phyloP scores from a whole-genome alignment of 1,284 basidiomycete species.

The Agroathelia rolfsii region DNA sequence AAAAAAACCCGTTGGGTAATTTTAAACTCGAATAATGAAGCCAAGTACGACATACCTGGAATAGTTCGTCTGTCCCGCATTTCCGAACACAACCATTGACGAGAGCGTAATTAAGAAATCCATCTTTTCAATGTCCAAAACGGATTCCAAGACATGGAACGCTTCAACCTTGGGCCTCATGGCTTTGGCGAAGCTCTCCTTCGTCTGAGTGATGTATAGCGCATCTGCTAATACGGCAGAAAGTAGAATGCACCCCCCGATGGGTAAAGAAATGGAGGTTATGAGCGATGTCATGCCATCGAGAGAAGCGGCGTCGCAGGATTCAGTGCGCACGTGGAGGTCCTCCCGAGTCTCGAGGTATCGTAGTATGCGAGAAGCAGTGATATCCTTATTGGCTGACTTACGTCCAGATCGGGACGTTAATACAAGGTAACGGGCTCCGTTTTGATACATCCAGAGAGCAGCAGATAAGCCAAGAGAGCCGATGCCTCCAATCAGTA shows the following conservation, averaged over 20 bases:
- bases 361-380: constrained; percentile 17
- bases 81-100: constrained; percentile 27
- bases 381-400: constrained; percentile 14
- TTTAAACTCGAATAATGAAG: not conserved
- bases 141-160: constrained; percentile 17
- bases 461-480: constrained; percentile 24
- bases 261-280: constrained; percentile 12
- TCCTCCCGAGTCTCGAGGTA: constrained; percentile 22
- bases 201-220: constrained; percentile 21
- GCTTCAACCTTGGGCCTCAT: constrained; percentile 23
- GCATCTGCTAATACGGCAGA: constrained; percentile 23
- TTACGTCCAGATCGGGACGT: constrained; percentile 27
- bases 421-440: constrained; percentile 26
- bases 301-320: constrained; percentile 20
- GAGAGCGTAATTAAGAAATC: constrained; percentile 31
- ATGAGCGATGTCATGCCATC: constrained; percentile 15
- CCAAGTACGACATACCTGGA: constrained; percentile 22
- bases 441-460: constrained; percentile 30
- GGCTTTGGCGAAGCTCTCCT: constrained; percentile 20
- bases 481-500: constrained; percentile 24
- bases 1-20: constrained; percentile 1
- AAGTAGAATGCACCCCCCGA: constrained; percentile 28
- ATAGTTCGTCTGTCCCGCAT: constrained; percentile 31
- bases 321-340: constrained; percentile 19
- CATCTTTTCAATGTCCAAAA: constrained; percentile 15